Evolutionary conservation across 306 rosid genomes (phyloP).

Genomic region (Quercus cerris): DNA sequence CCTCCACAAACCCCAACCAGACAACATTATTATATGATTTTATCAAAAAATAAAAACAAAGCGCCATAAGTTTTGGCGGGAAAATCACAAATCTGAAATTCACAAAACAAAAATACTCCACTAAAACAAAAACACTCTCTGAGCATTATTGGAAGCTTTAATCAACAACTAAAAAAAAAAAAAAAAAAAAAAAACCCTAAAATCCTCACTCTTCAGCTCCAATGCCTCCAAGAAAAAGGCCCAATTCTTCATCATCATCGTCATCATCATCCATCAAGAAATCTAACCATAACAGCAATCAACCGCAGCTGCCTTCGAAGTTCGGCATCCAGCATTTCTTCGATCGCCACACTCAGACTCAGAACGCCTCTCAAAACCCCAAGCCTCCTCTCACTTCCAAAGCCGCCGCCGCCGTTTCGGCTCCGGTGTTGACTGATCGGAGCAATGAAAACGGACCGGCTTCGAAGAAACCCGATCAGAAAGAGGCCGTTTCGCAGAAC

Average conservation of each 20-base stretch:
- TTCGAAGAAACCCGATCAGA: background rate
- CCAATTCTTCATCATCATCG: slow-evolving; percentile 33
- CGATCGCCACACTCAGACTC: slow-evolving; percentile 69
- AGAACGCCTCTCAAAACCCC: slow-evolving; percentile 54
- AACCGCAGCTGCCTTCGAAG: slow-evolving; percentile 62
- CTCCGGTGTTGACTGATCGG: background rate
- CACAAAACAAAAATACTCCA: background rate
- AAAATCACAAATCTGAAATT: slow-evolving; percentile 1
- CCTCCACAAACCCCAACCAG: no score
- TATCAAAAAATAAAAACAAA: background rate
- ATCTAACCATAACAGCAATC: slow-evolving; percentile 27
- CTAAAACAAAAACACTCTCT: background rate
- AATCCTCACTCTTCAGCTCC: background rate
- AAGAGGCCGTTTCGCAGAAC: slow-evolving; percentile 13
- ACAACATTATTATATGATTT: no score
- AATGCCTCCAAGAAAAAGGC: slow-evolving; percentile 59
- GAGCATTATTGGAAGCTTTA: slow-evolving; percentile 6
- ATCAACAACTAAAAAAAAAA: background rate
- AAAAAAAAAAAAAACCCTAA: slow-evolving; percentile 4
- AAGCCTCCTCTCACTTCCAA: slow-evolving; percentile 6
- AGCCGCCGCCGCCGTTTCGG: background rate
- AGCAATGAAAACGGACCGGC: background rate
- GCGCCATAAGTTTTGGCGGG: slow-evolving; percentile 23
- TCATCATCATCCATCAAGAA: slow-evolving; percentile 36
- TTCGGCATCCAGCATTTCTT: slow-evolving; percentile 90